phyloP scores from a whole-genome alignment of 2,329 filamentous ascomycete genomes.

The Curvularia sp. region DNA sequence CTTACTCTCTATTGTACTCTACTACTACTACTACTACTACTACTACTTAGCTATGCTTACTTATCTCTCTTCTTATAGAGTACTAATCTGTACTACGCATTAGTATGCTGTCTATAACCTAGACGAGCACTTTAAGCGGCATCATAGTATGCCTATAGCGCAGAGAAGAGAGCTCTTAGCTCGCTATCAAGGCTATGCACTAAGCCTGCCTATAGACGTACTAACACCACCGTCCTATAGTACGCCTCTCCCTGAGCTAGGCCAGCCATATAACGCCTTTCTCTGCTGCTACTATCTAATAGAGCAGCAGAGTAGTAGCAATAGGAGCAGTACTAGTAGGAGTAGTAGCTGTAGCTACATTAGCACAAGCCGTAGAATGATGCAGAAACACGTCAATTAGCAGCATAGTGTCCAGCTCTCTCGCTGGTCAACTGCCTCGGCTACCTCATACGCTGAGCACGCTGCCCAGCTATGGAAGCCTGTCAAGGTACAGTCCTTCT shows the following conservation, averaged over 20 bases:
- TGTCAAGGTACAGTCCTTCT: too few species aligned
- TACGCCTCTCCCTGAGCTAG: background rate
- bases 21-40: too few species aligned
- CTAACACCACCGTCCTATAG: too few species aligned
- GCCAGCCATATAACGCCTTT: background rate
- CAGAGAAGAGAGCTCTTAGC: background rate
- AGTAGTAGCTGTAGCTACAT: too few species aligned
- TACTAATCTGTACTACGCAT: background rate
- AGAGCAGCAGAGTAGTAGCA: too few species aligned
- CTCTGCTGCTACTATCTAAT: background rate
- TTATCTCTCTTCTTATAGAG: background rate
- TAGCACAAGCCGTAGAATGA: background rate
- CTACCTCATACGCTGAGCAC: background rate
- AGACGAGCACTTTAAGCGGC: background rate
- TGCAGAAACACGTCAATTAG: background rate
- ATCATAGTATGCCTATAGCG: background rate
- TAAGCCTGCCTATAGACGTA: too few species aligned
- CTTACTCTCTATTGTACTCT: too few species aligned
- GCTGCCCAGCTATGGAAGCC: slow-evolving; percentile 4
- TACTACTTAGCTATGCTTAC: slow-evolving; percentile 1
- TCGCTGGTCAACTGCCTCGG: background rate
- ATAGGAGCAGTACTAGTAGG: too few species aligned
- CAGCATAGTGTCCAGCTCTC: slow-evolving; percentile 1
- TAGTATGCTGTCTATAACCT: background rate
- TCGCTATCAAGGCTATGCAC: too few species aligned